Evolutionary conservation across 2,329 filamentous ascomycete genomes (phyloP), one percentile per base, ranked within the genome.

Genomic region (Pseudopyrenochaeta lycopersici): DNA sequence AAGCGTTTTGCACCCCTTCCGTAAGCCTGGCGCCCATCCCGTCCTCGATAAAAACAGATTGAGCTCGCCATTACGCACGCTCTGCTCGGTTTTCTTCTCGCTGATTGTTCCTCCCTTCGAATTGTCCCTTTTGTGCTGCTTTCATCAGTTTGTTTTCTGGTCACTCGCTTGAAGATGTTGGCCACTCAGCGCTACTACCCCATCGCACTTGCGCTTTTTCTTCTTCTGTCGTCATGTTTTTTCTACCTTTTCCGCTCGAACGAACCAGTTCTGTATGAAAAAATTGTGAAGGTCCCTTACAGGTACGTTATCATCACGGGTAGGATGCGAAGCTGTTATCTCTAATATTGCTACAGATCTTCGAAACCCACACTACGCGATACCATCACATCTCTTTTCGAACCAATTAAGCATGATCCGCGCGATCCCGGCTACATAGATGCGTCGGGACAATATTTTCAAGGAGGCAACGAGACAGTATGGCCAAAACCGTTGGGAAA

Each of bases 401-500:
- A 58, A 15, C 30, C 53, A 6, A 56, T 65, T 18, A 58, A 56
- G 30, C 48, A 62, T 38, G 62, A 62, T 30, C 58, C 58, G 9
- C 38, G 38, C 3, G 31, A 41, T 3, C 46, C 58, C 2, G 31
- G 15, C 11, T 64, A 64, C 36, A 46, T 45, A 15, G 57, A 64
- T 31, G 51, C 59, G 11, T 43, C 52, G 10, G 63, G 59, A 10
- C 52, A 51, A n/a, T 49, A 51, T 44, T 62, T 46, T 29, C 20
- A 50, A 33, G 51, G 39, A 11, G 51, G 51, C 27, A 33, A 46
- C 14, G 41, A 55, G 0, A 39, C 52, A 39, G 48, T 46, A 47
- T 75, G 70, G 68, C 60, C 48, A 17, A 49, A 62, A 21, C 50
- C 67, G 1, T 43, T 72, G 1, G 64, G 66, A 15, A 66, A 58